Conservation (phyloP, 2,329 filamentous ascomycete species). For the Colletotrichum sidae region DNA sequence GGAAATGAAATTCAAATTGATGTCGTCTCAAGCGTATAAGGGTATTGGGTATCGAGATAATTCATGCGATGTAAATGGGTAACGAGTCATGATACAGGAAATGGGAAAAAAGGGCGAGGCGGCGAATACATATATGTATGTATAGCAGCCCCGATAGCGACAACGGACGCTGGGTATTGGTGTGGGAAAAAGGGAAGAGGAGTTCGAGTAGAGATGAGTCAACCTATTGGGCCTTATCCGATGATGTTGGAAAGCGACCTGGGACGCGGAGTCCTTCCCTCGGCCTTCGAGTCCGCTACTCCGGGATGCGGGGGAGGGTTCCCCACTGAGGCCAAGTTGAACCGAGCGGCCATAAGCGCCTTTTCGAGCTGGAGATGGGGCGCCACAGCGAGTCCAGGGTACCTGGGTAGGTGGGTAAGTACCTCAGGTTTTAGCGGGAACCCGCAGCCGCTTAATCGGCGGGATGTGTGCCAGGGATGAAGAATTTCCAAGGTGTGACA, state of each 20-base stretch:
- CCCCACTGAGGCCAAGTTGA: too few relatives aligned
- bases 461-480: constrained; percentile 29
- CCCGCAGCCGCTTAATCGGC: constrained; percentile 21
- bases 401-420: too few relatives aligned
- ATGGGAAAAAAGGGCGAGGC: background rate
- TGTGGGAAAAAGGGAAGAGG: too few relatives aligned
- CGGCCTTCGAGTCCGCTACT: too few relatives aligned
- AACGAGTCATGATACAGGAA: constrained; percentile 30
- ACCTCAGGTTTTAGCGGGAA: constrained; percentile 5
- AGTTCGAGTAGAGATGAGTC: constrained; percentile 22
- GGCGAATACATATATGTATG: constrained; percentile 11
- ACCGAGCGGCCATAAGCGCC: background rate
- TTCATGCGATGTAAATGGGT: constrained; percentile 20
- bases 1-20: constrained; percentile 2
- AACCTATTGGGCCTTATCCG: constrained; percentile 25
- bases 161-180: background rate
- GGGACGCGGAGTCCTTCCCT: background rate
- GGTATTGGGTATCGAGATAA: constrained; percentile 33
- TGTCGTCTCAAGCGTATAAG: constrained; percentile 26
- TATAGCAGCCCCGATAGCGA: constrained; percentile 5
- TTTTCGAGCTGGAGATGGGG: constrained; percentile 15
- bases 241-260: background rate
- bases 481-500: constrained; percentile 25
- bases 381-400: too few relatives aligned
- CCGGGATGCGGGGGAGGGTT: too few relatives aligned